These are phyloP conservation scores for Rhododendron simsii DNA, from an alignment of 148 eudicot genomes.

Conservation along the genomic window DNA sequence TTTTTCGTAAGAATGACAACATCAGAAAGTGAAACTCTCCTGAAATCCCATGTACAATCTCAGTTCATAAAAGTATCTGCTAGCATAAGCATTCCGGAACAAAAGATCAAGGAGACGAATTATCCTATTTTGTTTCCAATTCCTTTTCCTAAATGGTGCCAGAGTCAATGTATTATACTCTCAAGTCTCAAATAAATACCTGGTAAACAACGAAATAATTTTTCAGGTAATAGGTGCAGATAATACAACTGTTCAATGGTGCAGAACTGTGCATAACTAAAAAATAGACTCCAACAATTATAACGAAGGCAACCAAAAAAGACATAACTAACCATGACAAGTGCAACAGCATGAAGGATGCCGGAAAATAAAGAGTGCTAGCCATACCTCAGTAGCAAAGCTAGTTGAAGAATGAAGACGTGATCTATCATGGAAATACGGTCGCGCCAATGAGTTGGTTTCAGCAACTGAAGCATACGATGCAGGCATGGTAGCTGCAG, in stretches of 20 bases:
- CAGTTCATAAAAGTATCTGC: background rate
- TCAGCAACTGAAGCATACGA: slow-evolving; percentile 37
- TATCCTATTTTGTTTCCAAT: background rate
- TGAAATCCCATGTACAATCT: background rate
- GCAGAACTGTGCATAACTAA: background rate
- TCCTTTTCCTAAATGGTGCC: background rate
- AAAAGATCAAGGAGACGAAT: background rate
- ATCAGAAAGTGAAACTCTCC: background rate
- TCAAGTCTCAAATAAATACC: background rate
- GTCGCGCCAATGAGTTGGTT: slow-evolving; percentile 22
- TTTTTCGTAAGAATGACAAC: background rate
- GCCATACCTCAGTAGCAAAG: slow-evolving; percentile 39
- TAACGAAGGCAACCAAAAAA: background rate
- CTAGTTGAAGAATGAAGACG: slow-evolving; percentile 29
- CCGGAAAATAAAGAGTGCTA: background rate
- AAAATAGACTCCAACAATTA: background rate
- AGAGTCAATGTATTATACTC: background rate
- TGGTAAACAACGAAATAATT: background rate
- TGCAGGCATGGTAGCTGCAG: slow-evolving; percentile 32
- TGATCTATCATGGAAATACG: slow-evolving; percentile 28
- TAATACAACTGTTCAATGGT: background rate
- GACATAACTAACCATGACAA: background rate
- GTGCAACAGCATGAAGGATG: background rate
- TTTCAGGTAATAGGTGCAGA: background rate
- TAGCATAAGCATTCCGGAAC: background rate